Evolutionary conservation across 495 filamentous ascomycete genomes (phyloP).

Genomic region (Rostrohypoxylon terebratum): DNA sequence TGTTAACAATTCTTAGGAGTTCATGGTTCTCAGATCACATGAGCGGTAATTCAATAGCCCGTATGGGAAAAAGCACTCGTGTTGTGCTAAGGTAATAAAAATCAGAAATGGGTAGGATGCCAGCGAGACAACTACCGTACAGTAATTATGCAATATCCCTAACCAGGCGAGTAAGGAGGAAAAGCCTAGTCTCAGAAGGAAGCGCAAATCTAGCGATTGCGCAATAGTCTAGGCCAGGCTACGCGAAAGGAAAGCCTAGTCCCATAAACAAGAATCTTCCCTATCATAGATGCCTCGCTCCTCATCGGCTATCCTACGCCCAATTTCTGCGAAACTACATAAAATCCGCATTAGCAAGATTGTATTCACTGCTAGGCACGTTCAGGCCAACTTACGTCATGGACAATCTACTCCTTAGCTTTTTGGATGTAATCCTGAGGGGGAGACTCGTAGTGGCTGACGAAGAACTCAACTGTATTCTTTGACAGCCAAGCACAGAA

Average conservation of each 20-base stretch:
- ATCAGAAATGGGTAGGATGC: not conserved
- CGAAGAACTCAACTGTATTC: slow-evolving; percentile 79
- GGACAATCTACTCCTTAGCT: slow-evolving; percentile 54
- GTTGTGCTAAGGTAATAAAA: not conserved
- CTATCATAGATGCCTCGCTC: not conserved
- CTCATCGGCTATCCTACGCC: not conserved
- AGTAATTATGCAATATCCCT: not conserved
- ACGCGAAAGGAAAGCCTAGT: not conserved
- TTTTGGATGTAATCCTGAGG: slow-evolving; percentile 63
- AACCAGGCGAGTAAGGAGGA: not conserved
- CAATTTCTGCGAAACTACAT: not conserved
- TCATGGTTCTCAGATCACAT: not conserved
- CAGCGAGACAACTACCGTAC: not conserved
- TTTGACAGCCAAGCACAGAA: slow-evolving; percentile 83
- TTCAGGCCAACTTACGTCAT: no score
- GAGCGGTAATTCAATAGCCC: not conserved
- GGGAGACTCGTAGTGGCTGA: slow-evolving; percentile 76
- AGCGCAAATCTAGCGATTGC: not conserved
- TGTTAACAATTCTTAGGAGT: not conserved
- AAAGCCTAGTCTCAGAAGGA: not conserved
- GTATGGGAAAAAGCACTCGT: not conserved
- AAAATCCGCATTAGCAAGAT: not conserved
- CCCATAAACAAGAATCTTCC: not conserved
- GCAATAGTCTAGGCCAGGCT: not conserved
- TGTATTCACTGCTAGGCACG: no score